phyloP scores from a whole-genome alignment of 1,139 yeast species.

The Hemisphaericaspora subhashii region DNA sequence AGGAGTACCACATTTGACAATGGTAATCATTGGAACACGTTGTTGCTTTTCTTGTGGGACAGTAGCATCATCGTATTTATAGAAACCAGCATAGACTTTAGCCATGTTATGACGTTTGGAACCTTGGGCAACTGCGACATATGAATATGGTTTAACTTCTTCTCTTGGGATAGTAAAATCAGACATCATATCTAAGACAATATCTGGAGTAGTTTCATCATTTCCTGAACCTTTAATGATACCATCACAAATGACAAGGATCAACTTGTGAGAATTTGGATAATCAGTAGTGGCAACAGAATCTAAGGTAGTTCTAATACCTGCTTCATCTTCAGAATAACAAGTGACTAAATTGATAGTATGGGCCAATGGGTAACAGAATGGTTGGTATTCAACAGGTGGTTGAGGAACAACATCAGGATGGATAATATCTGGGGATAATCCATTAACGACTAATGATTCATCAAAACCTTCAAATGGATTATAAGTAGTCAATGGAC shows the following conservation, averaged over 20 bases:
- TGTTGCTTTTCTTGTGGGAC: constrained; percentile 83
- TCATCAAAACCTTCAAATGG: constrained; percentile 47
- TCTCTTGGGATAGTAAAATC: constrained; percentile 74
- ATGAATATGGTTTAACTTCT: constrained; percentile 75
- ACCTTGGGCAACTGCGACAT: constrained; percentile 94
- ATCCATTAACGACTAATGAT: constrained; percentile 41
- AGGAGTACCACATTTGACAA: constrained; percentile 93
- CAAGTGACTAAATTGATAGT: constrained; percentile 84
- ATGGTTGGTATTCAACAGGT: constrained; percentile 84
- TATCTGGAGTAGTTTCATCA: constrained; percentile 82
- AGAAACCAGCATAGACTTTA: constrained; percentile 89
- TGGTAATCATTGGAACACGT: constrained; percentile 76
- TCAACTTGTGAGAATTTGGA: constrained; percentile 89
- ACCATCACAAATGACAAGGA: constrained; percentile 90
- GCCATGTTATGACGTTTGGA: constrained; percentile 95
- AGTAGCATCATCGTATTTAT: constrained; percentile 73
- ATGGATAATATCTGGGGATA: constrained; percentile 71
- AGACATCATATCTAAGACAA: constrained; percentile 82
- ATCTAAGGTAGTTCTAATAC: constrained; percentile 83
- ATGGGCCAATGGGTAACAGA: constrained; percentile 84
- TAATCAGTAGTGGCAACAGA: constrained; percentile 90
- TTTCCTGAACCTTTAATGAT: constrained; percentile 92
- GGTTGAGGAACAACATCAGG: constrained; percentile 83
- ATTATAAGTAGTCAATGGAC: constrained; percentile 35
- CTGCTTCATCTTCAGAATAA: constrained; percentile 88